These are phyloP conservation scores for Ustilago curta DNA, from an alignment of 1,284 basidiomycete genomes.

Conservation along the genomic window DNA sequence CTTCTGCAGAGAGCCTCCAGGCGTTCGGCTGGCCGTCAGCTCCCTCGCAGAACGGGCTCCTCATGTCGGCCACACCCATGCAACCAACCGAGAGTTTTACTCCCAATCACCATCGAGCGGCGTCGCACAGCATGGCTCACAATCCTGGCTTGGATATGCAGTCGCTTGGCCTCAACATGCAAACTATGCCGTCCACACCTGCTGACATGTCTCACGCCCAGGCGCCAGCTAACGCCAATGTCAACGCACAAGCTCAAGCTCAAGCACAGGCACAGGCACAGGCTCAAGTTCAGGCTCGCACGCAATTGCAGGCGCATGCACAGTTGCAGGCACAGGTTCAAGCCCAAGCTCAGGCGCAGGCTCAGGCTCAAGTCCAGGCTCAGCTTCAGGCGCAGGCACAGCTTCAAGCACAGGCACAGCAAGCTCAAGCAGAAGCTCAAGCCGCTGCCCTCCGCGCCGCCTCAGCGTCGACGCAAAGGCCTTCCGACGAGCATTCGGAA, in stretches of 20 bases:
- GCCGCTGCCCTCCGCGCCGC: conserved; percentile 34
- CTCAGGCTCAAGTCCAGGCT: conserved; percentile 31
- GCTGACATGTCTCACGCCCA: conserved; percentile 24
- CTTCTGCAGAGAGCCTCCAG: conserved; percentile 33
- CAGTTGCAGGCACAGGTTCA: conserved; percentile 25
- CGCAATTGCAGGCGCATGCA: conserved; percentile 26
- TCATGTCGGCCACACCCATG: conserved; percentile 37
- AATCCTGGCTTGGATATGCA: conserved; percentile 22
- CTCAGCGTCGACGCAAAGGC: conserved; percentile 22
- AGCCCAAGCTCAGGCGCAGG: conserved; percentile 28
- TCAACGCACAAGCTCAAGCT: conserved; percentile 16
- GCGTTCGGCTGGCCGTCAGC: conserved; percentile 41
- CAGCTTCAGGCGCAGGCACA: conserved; percentile 33
- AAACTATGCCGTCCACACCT: conserved; percentile 12
- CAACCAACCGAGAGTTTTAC: conserved; percentile 21
- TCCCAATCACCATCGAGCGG: conserved; percentile 31
- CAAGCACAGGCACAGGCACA: conserved; percentile 26
- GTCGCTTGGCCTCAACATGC: conserved; percentile 31
- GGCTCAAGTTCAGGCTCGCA: conserved; percentile 25
- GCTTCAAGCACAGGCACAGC: conserved; percentile 31
- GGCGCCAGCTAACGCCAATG: conserved; percentile 14
- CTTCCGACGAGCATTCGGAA: conserved; percentile 24
- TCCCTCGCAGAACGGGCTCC: conserved; percentile 30
- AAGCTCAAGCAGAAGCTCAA: conserved; percentile 35
- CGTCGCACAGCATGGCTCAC: conserved; percentile 39